Evolutionary conservation across 148 eudicot species (phyloP).

Genomic region (Dianthus caryophyllus): DNA sequence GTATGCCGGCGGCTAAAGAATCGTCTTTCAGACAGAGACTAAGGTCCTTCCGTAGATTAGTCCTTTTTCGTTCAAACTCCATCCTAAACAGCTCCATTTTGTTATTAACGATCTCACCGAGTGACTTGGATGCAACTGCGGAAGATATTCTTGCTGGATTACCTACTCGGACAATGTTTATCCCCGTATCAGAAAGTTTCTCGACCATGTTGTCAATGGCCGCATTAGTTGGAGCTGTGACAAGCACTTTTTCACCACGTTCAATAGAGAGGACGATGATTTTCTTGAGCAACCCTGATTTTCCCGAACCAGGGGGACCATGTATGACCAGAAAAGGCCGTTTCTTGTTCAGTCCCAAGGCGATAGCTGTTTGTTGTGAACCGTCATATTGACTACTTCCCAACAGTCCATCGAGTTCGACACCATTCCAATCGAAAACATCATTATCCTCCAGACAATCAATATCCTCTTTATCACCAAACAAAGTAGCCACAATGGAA

Average conservation of each 20-base stretch:
- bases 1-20: slow-evolving; percentile 88
- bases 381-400: slow-evolving; percentile 34
- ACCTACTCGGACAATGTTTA: slow-evolving; percentile 69
- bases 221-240: slow-evolving; percentile 88
- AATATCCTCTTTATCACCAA: slow-evolving; percentile 68
- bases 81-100: slow-evolving; percentile 46
- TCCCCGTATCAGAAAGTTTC: slow-evolving; percentile 52
- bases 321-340: slow-evolving; percentile 64
- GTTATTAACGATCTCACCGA: slow-evolving; percentile 54
- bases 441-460: slow-evolving; percentile 48
- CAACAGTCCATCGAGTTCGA: slow-evolving; percentile 33
- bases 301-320: slow-evolving; percentile 92
- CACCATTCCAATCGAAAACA: slow-evolving; percentile 57
- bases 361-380: slow-evolving; percentile 64
- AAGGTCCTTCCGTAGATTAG: slow-evolving; percentile 73
- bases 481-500: slow-evolving; percentile 64
- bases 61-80: slow-evolving; percentile 71
- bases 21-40: slow-evolving; percentile 72
- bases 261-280: slow-evolving; percentile 49
- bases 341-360: slow-evolving; percentile 68
- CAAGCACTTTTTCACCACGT: slow-evolving; percentile 79
- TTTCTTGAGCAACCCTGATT: slow-evolving; percentile 63
- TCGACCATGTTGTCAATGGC: slow-evolving; percentile 91
- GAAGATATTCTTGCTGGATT: slow-evolving; percentile 79
- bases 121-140: slow-evolving; percentile 68